Base-by-base conservation (phyloP, 768 basidiomycete genomes). In the Cantharellus anzutake region DNA sequence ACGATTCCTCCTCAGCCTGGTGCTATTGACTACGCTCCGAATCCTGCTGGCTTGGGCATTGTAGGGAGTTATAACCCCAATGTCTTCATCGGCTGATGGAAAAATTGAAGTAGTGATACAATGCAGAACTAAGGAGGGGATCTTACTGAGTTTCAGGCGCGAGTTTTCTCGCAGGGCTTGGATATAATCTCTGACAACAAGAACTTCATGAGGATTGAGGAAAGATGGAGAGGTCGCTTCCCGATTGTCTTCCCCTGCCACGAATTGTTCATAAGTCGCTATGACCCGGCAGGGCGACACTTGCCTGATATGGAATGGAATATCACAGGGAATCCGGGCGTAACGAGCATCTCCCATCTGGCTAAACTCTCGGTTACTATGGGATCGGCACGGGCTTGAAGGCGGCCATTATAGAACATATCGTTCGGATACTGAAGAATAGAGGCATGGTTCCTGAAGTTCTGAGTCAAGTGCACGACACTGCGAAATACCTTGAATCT, bases 381-480 rank as follows among this genome's bases (percentile, higher is more conserved):
- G 2, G 58, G 59, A 29, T 69, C 63, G 2, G 67, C 74, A 50
- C 62, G 61, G 0, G 68, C 64, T 35, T 68, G 64, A 20, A 75
- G 68, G 5, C 70, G 70, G 42, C 65, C 65, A 4, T 65, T 63
- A 63, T 75, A 75, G 62, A 75, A 71, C 56, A 65, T 61, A n/a
- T 74, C 67, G 62, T 83, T 83, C 1, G 81, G 74, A 68, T 78
- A 82, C 2, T 71, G 60, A 20, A 83, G 68, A 51, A 84, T 82
- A 4, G 72, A 71, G 2, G 69, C 68, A 63, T 82, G 80, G 2
- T 77, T 80, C 5, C 80, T 66, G 71, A 76, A 81, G 67, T 81
- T 80, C 67, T 78, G 78, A 42, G 78, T 65, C 5, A 82, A 71
- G 65, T 80, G 80, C n/a, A 78, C 77, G 63, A 80, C 73, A 3